These are phyloP conservation scores for Boletus smithii DNA, from an alignment of 1,284 basidiomycete species.

Conservation along the genomic window DNA sequence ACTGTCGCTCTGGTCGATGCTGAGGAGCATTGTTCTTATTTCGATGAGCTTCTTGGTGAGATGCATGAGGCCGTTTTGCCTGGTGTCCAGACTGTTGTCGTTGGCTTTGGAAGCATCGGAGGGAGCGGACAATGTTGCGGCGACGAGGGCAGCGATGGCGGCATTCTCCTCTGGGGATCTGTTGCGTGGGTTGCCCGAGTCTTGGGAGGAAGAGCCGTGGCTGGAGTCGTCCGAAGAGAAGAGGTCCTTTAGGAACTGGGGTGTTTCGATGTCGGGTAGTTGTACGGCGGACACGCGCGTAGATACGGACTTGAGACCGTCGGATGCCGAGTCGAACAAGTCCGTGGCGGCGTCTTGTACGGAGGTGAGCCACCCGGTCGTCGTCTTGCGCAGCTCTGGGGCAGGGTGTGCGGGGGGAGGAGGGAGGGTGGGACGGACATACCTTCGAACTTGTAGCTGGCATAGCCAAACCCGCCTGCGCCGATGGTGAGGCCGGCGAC, in stretches of 20 bases:
- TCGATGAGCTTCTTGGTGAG: constrained; percentile 95
- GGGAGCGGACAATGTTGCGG: constrained; percentile 70
- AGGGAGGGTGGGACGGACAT: constrained; percentile 21
- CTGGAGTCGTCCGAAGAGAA: constrained; percentile 45
- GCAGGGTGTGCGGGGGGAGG: background rate
- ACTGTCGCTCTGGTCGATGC: constrained; percentile 92
- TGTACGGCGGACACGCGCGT: constrained; percentile 57
- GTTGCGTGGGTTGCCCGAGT: constrained; percentile 24
- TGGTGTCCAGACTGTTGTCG: constrained; percentile 38
- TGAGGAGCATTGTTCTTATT: constrained; percentile 89
- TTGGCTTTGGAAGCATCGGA: constrained; percentile 53
- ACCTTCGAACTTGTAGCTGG: constrained; percentile 94
- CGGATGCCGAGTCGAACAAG: constrained; percentile 63
- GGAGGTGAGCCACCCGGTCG: constrained; percentile 60
- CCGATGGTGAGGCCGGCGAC: constrained; percentile 83
- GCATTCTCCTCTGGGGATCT: constrained; percentile 54
- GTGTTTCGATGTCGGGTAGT: constrained; percentile 64
- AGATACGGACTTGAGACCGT: constrained; percentile 57
- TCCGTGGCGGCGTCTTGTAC: constrained; percentile 69
- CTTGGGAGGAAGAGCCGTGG: constrained; percentile 28
- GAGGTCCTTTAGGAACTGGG: constrained; percentile 70
- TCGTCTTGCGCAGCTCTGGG: constrained; percentile 66
- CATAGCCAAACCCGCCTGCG: constrained; percentile 87
- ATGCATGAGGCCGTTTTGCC: constrained; percentile 80
- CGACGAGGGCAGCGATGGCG: constrained; percentile 69